Percentiles rank a stretch among this genome's conserved stretches.
These are phyloP conservation scores for Yamadazyma dendronema DNA, from an alignment of 1,139 yeast species.

Conservation along the genomic window DNA sequence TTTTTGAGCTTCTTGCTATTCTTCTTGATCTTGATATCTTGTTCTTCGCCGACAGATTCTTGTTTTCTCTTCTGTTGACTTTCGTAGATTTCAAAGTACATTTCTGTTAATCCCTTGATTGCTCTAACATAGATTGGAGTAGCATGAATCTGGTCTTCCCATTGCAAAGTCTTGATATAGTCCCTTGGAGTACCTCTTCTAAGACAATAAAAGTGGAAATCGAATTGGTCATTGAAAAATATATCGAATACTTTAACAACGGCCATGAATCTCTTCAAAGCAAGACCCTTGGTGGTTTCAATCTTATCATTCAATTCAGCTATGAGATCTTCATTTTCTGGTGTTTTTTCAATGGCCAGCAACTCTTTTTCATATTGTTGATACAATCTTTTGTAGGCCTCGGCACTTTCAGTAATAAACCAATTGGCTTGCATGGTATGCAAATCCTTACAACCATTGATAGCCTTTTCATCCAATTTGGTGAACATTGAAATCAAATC, in stretches of 20 bases:
- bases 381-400: conserved; percentile 55
- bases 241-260: conserved; percentile 67
- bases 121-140: conserved; percentile 74
- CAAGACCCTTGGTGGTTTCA: conserved; percentile 59
- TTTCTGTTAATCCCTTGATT: conserved; percentile 58
- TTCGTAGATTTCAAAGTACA: conserved; percentile 51
- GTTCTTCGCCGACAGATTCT: conserved; percentile 17
- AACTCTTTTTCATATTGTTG: conserved; percentile 22
- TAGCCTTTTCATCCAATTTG: conserved; percentile 68
- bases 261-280: conserved; percentile 75
- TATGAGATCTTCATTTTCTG: conserved; percentile 23
- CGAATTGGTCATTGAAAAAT: conserved; percentile 82
- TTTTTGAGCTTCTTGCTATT: conserved; percentile 31
- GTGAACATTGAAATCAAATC: conserved; percentile 78
- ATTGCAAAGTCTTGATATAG: conserved; percentile 67
- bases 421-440: conserved; percentile 91
- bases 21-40: conserved; percentile 19
- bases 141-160: conserved; percentile 76
- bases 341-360: conserved; percentile 6
- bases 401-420: conserved; percentile 85
- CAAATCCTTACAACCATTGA: conserved; percentile 82
- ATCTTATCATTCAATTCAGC: conserved; percentile 35
- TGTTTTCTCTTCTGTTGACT: conserved; percentile 23
- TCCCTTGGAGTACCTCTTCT: conserved; percentile 89
- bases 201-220: conserved; percentile 90